These are phyloP conservation scores for Candida cerambycidarum DNA, from an alignment of 805 yeast genomes.

Conservation along the genomic window DNA sequence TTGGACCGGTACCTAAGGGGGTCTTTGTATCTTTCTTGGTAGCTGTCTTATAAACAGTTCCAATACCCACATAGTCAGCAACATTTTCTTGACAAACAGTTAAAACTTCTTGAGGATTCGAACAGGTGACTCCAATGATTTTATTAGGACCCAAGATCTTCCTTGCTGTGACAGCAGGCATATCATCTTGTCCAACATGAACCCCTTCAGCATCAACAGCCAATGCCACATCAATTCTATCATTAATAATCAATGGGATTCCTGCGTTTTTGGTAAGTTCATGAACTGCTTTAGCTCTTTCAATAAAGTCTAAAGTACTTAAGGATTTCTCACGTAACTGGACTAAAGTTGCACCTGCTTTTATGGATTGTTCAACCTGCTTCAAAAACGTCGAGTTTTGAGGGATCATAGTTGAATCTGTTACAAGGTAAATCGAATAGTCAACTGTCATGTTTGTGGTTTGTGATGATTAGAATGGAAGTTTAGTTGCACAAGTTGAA, in stretches of 20 bases:
- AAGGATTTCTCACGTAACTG: slow-evolving; percentile 80
- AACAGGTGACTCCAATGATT: slow-evolving; percentile 77
- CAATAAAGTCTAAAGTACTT: slow-evolving; percentile 66
- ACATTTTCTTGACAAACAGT: slow-evolving; percentile 48
- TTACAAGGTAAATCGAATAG: slow-evolving; percentile 72
- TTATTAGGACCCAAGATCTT: slow-evolving; percentile 67
- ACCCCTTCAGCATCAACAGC: slow-evolving; percentile 90
- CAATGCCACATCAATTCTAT: slow-evolving; percentile 82
- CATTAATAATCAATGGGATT: slow-evolving; percentile 82
- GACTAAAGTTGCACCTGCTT: slow-evolving; percentile 75
- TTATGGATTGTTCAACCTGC: slow-evolving; percentile 64
- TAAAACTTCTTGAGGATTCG: slow-evolving; percentile 54
- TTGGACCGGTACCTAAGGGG: slow-evolving; percentile 56
- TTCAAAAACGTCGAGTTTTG: slow-evolving; percentile 44
- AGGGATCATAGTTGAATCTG: slow-evolving; percentile 77
- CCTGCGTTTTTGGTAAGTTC: slow-evolving; percentile 55
- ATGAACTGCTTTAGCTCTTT: slow-evolving; percentile 60
- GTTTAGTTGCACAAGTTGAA: neutral
- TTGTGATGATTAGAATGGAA: too few species aligned
- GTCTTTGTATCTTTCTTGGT: slow-evolving; percentile 64
- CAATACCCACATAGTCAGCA: slow-evolving; percentile 83
- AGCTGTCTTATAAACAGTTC: slow-evolving; percentile 70
- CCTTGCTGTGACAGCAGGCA: slow-evolving; percentile 61
- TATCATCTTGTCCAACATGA: slow-evolving; percentile 91
- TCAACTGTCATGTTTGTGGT: slow-evolving; percentile 29